A percentile compares a stretch with the other conserved stretches of the same genome.
These are phyloP conservation scores for Scheffersomyces segobiensis DNA, from an alignment of 1,139 yeast genomes.

Conservation along the genomic window DNA sequence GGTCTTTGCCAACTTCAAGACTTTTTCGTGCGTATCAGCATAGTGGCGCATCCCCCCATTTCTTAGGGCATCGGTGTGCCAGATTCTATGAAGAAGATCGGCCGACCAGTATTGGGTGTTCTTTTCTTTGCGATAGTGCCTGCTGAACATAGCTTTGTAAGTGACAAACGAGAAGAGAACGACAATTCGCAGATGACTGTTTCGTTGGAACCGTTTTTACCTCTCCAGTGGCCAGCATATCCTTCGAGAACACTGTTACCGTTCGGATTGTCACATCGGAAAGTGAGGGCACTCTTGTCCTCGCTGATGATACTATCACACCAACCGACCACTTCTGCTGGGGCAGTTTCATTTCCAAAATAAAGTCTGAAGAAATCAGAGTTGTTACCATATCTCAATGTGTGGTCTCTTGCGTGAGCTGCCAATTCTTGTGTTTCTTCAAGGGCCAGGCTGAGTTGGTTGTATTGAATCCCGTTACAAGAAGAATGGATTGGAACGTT, in stretches of 20 bases:
- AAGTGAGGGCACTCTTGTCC: background rate
- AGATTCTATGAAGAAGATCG: conserved; percentile 22
- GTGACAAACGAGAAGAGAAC: background rate
- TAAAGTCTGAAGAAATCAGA: conserved; percentile 22
- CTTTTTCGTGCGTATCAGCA: conserved; percentile 21
- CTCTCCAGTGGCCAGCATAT: conserved; percentile 41
- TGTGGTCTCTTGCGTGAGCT: conserved; percentile 25
- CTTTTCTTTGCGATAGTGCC: conserved; percentile 19
- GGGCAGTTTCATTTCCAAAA: conserved; percentile 31
- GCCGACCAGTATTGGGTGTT: conserved; percentile 16
- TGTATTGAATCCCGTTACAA: conserved; percentile 20
- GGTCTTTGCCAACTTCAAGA: conserved; percentile 10
- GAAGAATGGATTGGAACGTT: conserved; percentile 18
- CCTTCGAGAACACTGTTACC: conserved; percentile 29
- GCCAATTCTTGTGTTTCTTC: conserved; percentile 19
- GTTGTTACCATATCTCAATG: conserved; percentile 20
- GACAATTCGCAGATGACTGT: conserved; percentile 17
- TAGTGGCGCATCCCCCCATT: conserved; percentile 19
- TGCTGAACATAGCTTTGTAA: conserved; percentile 19
- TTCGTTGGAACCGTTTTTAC: conserved; percentile 31
- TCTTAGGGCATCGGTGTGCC: conserved; percentile 23
- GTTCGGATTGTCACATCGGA: conserved; percentile 20
- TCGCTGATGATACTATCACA: background rate
- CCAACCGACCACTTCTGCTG: conserved; percentile 13
- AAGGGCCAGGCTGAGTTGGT: conserved; percentile 18